Evolutionary conservation across 768 basidiomycete species (phyloP).

Genomic region (Gyrodon lividus): DNA sequence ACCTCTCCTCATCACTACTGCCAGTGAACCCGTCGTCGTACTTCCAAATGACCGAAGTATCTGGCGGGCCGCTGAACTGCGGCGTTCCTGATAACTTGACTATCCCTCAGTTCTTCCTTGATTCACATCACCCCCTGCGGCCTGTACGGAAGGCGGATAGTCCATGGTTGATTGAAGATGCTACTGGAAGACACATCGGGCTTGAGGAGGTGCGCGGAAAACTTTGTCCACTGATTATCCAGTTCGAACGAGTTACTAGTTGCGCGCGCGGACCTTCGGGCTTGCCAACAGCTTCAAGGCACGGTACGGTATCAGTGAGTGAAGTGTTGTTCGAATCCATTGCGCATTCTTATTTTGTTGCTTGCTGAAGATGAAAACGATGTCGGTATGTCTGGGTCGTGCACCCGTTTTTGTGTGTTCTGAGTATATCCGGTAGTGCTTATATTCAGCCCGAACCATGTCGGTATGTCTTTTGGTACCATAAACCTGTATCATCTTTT

Average conservation of each 20-base stretch:
- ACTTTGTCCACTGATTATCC: background rate
- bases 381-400: slow-evolving; percentile 41
- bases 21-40: too few relatives aligned
- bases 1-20: background rate
- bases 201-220: slow-evolving; percentile 45
- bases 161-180: slow-evolving; percentile 63
- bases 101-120: slow-evolving; percentile 66
- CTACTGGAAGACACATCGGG: slow-evolving; percentile 42
- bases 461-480: slow-evolving; percentile 39
- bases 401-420: background rate
- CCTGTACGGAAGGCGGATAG: slow-evolving; percentile 44
- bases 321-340: slow-evolving; percentile 2
- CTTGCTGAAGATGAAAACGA: slow-evolving; percentile 43
- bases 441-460: slow-evolving; percentile 62
- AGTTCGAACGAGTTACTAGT: slow-evolving; percentile 21
- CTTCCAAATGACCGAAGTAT: slow-evolving; percentile 25
- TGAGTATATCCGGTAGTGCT: slow-evolving; percentile 42
- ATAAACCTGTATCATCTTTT: background rate
- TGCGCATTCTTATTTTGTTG: slow-evolving; percentile 1
- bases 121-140: slow-evolving; percentile 39
- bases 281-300: slow-evolving; percentile 54
- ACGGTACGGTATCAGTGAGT: slow-evolving; percentile 49
- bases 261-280: slow-evolving; percentile 43
- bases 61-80: slow-evolving; percentile 30
- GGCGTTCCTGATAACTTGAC: slow-evolving; percentile 61